Conservation (phyloP, 257 asterid species). For the Asclepias syriaca region DNA sequence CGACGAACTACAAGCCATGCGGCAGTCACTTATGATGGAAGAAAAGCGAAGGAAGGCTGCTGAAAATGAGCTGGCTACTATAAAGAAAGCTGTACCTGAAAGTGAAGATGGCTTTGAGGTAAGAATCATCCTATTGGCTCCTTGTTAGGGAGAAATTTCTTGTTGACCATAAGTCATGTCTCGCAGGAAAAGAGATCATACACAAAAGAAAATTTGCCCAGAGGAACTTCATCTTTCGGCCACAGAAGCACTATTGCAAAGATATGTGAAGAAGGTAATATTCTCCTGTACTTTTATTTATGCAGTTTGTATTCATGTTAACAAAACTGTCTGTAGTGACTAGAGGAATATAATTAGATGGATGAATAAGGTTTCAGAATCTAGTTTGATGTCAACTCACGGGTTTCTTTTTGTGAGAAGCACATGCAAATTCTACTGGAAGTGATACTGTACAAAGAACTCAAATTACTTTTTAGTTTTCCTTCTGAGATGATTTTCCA, state of each 20-base stretch:
- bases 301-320: background rate
- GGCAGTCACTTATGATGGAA: constrained; percentile 53
- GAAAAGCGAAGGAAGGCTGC: constrained; percentile 68
- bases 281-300: constrained; percentile 12
- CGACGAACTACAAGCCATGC: constrained; percentile 47
- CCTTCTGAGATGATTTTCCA: constrained; percentile 6
- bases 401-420: background rate
- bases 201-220: constrained; percentile 41
- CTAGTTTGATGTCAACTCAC: background rate
- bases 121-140: constrained; percentile 16
- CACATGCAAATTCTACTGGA: background rate
- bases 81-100: constrained; percentile 63
- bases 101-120: constrained; percentile 91
- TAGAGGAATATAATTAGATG: background rate
- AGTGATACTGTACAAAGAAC: background rate
- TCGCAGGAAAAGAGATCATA: constrained; percentile 75
- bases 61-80: constrained; percentile 58
- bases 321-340: background rate
- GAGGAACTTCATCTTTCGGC: constrained; percentile 44
- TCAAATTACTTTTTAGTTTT: background rate
- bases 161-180: constrained; percentile 12
- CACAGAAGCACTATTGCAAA: constrained; percentile 76
- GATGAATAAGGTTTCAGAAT: background rate
- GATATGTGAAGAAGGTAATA: constrained; percentile 89
- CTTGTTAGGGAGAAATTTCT: constrained; percentile 2